Base-by-base conservation (phyloP, 257 asterid species). In the Solanum lycopersicoides region DNA sequence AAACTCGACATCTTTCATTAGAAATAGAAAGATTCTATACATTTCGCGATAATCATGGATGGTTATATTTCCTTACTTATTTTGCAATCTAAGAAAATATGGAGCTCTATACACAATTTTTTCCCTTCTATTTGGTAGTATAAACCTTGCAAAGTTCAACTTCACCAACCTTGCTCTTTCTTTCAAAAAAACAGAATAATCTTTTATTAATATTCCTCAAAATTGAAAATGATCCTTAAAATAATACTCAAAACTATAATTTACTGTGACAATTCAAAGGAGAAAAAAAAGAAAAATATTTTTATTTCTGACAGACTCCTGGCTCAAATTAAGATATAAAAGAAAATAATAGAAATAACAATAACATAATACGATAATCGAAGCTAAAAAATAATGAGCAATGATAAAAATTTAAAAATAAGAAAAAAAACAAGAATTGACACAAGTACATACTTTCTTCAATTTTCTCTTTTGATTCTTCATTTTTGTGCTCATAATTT, bases 371-470 rank as follows among this genome's bases (percentile, higher is more conserved):
- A 65, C 2, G n/a, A n/a, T 25, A 65, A n/a, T 65, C 9, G 16
- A n/a, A 34, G 34, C 9, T 65, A n/a, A 65, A 65, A 65, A 65
- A 65, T 18, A 65, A 65, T 4, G 12, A 65, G 8, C 8, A 65
- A 3, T n/a, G 5, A 65, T 65, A n/a, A 65, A 65, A 65, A 65
- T 20, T 5, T 20, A 20, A 56, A 3, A 56, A 59, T 59, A 59
- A 2, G 12, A 50, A 50, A 50, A 50, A 2, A 5, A 39, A 4
- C 1, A 50, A 50, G 59, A 50, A 47, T 14, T 59, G 30, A 28
- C 30, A 28, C 30, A 28, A 59, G 68, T 59, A 6, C 60, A 50
- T 90, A 92, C 92, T 86, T 59, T 69, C 89, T 53, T 85, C 73
- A 39, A 28, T 84, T 42, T 77, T 25, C 39, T 77, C 83, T 8